Evolutionary conservation across 2,329 filamentous ascomycete species (phyloP), one percentile per base, ranked within the genome.

Genomic region (Chaetomiaceae sp.): DNA sequence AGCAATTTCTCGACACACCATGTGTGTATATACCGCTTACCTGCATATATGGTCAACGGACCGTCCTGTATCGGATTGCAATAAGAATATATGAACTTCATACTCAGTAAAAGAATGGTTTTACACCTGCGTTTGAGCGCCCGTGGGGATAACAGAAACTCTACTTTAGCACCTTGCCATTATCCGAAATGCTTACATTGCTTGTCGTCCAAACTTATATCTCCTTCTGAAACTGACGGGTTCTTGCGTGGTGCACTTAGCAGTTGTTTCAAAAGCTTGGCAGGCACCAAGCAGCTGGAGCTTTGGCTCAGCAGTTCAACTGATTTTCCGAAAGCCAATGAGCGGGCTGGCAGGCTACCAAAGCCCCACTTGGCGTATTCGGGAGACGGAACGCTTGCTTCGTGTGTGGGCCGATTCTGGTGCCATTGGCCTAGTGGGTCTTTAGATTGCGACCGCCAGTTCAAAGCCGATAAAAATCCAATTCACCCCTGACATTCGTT

Each of bases 381-480:
- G 62, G 62, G 52, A 59, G 40, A 41, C 62, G 61, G 62, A 63
- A 61, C 38, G 48, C 41, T 36, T 41, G 32, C 46, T 48, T 51
- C 45, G 30, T 37, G 32, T 30, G 56, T 64, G 62, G 59, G 59
- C 56, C 62, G 62, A 64, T 64, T 56, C 59, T 61, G 54, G 55
- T 49, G 50, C 38, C 36, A 49, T 43, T 53, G 50, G 50, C 34
- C 18, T 14, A 16, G 34, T 29, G 49, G 50, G 38, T 23, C 43
- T 18, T 45, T 30, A 23, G 40, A 53, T 52, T 51, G 53, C 48
- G 34, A 30, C 44, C 41, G 40, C 43, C 47, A 34, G 21, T 36
- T 32, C 18, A 16, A 36, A 13, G 38, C 10, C 33, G 42, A 56
- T 59, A 57, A 63, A 63, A 61, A 57, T 53, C 58, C 58, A 55